Conservation (phyloP, 73 alveolate genomes). For the Diophrys sp. region DNA sequence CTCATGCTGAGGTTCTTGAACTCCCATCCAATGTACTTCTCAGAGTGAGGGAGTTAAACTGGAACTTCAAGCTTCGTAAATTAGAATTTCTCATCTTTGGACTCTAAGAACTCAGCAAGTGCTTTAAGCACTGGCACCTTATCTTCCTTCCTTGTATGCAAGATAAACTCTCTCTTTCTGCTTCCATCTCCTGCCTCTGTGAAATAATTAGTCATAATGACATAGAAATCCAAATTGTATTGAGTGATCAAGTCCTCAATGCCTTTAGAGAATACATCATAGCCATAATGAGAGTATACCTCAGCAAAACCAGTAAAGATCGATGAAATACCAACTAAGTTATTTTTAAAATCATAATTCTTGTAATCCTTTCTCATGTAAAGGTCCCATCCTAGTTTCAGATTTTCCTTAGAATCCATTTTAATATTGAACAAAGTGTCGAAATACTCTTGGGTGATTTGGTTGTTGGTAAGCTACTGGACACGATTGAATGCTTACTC, state of each 20-base stretch:
- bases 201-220: not conserved
- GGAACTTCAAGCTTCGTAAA: not conserved
- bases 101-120: conserved; percentile 5
- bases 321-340: conserved; percentile 4
- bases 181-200: not conserved
- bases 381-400: conserved; percentile 15
- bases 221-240: not conserved
- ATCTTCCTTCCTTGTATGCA: not conserved
- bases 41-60: not conserved
- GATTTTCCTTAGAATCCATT: conserved; percentile 8
- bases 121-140: not conserved
- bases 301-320: not conserved
- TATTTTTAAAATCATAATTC: conserved; percentile 9
- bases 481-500: conserved; percentile 1
- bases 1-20: not conserved
- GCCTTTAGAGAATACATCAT: not conserved
- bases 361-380: conserved; percentile 35
- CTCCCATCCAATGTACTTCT: not conserved
- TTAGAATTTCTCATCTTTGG: not conserved
- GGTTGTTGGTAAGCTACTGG: conserved; percentile 13
- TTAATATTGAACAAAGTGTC: conserved; percentile 5
- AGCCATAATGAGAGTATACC: not conserved
- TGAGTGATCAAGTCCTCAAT: not conserved
- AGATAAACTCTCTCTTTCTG: not conserved
- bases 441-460: conserved; percentile 24